Conservation (phyloP, 768 basidiomycete genomes). For the Pleurotus djamor region DNA sequence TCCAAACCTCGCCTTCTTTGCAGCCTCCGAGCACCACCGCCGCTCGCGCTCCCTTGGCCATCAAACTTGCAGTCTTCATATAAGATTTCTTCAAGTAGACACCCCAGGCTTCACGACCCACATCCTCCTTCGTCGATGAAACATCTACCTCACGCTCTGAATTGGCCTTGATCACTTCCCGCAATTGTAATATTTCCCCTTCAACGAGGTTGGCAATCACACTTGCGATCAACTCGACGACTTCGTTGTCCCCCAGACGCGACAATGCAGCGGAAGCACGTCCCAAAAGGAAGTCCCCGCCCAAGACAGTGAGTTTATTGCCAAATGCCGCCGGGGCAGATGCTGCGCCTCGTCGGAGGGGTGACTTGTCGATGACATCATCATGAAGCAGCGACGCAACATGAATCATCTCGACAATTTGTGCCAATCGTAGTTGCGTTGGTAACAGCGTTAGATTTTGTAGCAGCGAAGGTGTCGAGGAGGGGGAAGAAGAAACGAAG, state of each 20-base stretch:
- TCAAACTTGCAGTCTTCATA: slow-evolving; percentile 86
- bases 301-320: slow-evolving; percentile 92
- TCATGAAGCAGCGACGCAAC: slow-evolving; percentile 93
- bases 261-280: slow-evolving; percentile 87
- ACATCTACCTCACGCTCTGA: not conserved
- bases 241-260: slow-evolving; percentile 82
- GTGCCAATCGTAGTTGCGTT: slow-evolving; percentile 88
- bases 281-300: slow-evolving; percentile 94
- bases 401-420: slow-evolving; percentile 98
- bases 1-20: slow-evolving; percentile 73
- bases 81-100: slow-evolving; percentile 69
- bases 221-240: slow-evolving; percentile 89
- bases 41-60: slow-evolving; percentile 85
- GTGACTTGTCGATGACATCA: slow-evolving; percentile 76
- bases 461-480: slow-evolving; percentile 17
- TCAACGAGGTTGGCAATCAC: slow-evolving; percentile 97
- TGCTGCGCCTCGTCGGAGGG: slow-evolving; percentile 57
- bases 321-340: slow-evolving; percentile 72
- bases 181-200: slow-evolving; percentile 88
- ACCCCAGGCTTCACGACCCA: slow-evolving; percentile 55
- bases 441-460: slow-evolving; percentile 60
- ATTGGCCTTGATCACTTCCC: slow-evolving; percentile 30
- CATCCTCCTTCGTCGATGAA: slow-evolving; percentile 6
- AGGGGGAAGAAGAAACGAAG: slow-evolving; percentile 11
- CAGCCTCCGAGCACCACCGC: slow-evolving; percentile 88